A percentile compares a stretch with the other conserved stretches of the same genome.
These are phyloP conservation scores for Scalesia atractyloides DNA, from an alignment of 129 eudicot genomes.

Conservation along the genomic window DNA sequence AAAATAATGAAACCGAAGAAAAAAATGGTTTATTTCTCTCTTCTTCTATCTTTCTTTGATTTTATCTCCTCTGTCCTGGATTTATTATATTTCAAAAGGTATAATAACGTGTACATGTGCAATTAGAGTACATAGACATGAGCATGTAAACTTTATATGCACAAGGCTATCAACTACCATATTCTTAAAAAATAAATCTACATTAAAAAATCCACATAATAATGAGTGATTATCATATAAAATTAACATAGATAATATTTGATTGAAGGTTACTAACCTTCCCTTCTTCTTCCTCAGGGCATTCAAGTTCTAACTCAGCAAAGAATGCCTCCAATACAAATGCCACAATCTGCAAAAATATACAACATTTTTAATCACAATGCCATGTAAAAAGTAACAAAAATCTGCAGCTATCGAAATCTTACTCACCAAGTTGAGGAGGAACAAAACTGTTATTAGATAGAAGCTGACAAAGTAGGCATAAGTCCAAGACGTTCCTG, in stretches of 20 bases:
- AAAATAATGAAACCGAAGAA: no score
- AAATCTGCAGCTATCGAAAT: neutral
- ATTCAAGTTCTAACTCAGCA: constrained; percentile 85
- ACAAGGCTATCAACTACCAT: no score
- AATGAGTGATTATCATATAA: neutral
- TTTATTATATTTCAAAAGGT: no score
- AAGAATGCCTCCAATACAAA: constrained; percentile 98
- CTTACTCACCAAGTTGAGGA: constrained; percentile 61
- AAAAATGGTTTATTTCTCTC: no score
- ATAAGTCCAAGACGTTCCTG: constrained; percentile 71
- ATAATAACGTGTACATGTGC: no score
- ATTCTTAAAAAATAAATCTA: no score
- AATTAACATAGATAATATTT: constrained; percentile 11
- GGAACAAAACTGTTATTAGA: constrained; percentile 66
- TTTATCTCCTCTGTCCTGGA: no score
- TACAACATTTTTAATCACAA: constrained; percentile 6
- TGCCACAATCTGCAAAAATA: constrained; percentile 69
- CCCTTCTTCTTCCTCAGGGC: constrained; percentile 50
- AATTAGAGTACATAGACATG: no score
- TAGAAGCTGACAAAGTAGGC: constrained; percentile 88
- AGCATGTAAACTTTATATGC: no score
- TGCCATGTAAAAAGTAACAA: neutral
- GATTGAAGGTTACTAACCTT: constrained; percentile 45
- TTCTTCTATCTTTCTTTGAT: no score
- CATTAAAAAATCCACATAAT: no score